Conservation (phyloP, 2,329 filamentous ascomycete genomes). For the Rutstroemia sydowiana region DNA sequence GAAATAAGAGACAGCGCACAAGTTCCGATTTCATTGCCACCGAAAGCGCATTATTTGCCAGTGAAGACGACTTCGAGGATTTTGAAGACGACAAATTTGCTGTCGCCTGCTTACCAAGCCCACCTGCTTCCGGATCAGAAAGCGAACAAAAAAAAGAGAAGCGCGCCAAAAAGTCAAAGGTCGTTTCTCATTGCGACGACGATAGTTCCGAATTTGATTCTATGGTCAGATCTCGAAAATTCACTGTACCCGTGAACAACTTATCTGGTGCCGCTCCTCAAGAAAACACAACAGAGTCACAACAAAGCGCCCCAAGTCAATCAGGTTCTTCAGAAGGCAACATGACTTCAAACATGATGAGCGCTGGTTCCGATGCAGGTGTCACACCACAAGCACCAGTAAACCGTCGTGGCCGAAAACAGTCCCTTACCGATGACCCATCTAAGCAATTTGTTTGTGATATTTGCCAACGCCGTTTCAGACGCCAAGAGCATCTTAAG, state of each 20-base stretch:
- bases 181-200: conserved; percentile 32
- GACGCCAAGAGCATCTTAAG: conserved; percentile 96
- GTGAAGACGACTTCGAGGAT: conserved; percentile 68
- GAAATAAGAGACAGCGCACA: conserved; percentile 61
- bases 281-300: conserved; percentile 22
- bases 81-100: conserved; percentile 61
- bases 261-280: conserved; percentile 24
- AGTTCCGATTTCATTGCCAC: conserved; percentile 61
- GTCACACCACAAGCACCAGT: conserved; percentile 46
- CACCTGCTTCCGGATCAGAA: conserved; percentile 46
- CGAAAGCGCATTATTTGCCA: conserved; percentile 71
- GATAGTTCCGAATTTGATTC: conserved; percentile 31
- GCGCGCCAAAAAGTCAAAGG: conserved; percentile 49
- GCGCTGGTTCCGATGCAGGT: conserved; percentile 33
- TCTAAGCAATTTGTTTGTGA: conserved; percentile 98
- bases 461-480: conserved; percentile 93
- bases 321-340: conserved; percentile 36
- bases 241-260: conserved; percentile 29
- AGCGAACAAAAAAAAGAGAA: conserved; percentile 47
- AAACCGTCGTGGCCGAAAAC: conserved; percentile 93
- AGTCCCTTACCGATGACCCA: conserved; percentile 93
- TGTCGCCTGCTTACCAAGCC: conserved; percentile 55
- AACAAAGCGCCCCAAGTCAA: conserved; percentile 33
- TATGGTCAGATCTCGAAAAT: conserved; percentile 30
- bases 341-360: conserved; percentile 34